phyloP scores from a whole-genome alignment of 163 green algal species.

The Prototheca cutis region DNA sequence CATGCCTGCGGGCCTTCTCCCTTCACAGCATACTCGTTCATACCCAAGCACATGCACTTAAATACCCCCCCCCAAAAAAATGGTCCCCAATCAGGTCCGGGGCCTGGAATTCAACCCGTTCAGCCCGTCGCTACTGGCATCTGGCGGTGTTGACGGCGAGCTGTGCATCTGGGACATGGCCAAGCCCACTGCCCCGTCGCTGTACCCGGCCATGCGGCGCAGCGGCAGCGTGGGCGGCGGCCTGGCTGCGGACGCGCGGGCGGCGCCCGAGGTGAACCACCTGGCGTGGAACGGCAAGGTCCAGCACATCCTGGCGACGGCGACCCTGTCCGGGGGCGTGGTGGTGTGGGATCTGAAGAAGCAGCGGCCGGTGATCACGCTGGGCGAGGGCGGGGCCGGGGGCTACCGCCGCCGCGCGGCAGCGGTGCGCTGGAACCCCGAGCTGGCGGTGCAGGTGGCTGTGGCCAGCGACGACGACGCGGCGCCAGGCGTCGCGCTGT shows the following conservation, averaged over 20 bases:
- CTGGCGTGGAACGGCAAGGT: conserved; percentile 93
- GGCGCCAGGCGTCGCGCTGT: conserved; percentile 83
- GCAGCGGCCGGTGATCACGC: conserved; percentile 76
- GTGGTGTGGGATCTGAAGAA: conserved; percentile 94
- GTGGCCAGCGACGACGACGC: conserved; percentile 91
- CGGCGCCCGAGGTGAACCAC: conserved; percentile 56
- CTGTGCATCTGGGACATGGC: conserved; percentile 90
- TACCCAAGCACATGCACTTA: too few relatives aligned
- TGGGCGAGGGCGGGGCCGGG: conserved; percentile 42
- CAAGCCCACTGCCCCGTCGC: conserved; percentile 58
- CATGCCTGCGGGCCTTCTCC: too few relatives aligned
- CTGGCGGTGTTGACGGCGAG: conserved; percentile 89
- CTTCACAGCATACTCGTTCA: too few relatives aligned
- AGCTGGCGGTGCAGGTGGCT: conserved; percentile 83
- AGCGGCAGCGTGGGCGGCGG: background rate
- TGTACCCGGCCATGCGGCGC: conserved; percentile 69
- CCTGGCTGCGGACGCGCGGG: background rate
- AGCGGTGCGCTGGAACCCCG: conserved; percentile 86
- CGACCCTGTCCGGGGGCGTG: conserved; percentile 56
- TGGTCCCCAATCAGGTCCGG: too few relatives aligned
- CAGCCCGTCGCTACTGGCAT: conserved; percentile 82
- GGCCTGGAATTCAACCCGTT: conserved; percentile 89
- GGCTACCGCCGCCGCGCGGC: conserved; percentile 12
- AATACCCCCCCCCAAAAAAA: too few relatives aligned
- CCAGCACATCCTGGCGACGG: conserved; percentile 88